Percentiles rank a stretch among this genome's conserved stretches.
Conservation (phyloP, 1,284 basidiomycete genomes). For the Rhizoctonia solani region DNA sequence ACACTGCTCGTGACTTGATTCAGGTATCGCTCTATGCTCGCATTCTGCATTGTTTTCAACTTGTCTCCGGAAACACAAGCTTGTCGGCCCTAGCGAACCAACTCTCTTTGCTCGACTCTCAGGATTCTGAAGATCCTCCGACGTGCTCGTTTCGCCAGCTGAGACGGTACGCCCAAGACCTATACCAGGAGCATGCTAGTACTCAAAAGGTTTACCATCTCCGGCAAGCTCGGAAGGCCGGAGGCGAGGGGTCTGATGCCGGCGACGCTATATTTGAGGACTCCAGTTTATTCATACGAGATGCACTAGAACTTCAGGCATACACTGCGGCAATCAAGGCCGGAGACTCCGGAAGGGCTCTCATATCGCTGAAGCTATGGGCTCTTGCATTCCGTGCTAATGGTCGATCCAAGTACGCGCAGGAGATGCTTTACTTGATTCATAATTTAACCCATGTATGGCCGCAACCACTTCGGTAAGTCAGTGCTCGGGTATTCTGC, state of each 20-base stretch:
- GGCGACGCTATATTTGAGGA: constrained; percentile 50
- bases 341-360: constrained; percentile 48
- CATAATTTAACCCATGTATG: constrained; percentile 50
- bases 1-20: constrained; percentile 47
- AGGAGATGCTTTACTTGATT: constrained; percentile 49
- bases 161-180: constrained; percentile 37
- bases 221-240: constrained; percentile 14
- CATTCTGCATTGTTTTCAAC: constrained; percentile 46
- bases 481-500: background rate
- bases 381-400: constrained; percentile 46
- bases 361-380: constrained; percentile 46
- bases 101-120: constrained; percentile 39
- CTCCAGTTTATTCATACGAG: constrained; percentile 47
- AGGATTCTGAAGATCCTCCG: too few relatives aligned
- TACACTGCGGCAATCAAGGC: constrained; percentile 47
- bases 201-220: background rate
- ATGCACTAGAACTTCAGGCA: constrained; percentile 47
- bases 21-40: constrained; percentile 48
- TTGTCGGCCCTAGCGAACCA: constrained; percentile 42
- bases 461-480: constrained; percentile 46
- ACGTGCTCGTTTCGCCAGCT: constrained; percentile 36
- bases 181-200: constrained; percentile 29
- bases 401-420: constrained; percentile 49
- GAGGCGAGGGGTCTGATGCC: constrained; percentile 9
- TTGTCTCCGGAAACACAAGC: constrained; percentile 40